A percentile compares a stretch with the other conserved stretches of the same genome.
Conservation (phyloP, 768 basidiomycete species). For the Lactarius vividus region DNA sequence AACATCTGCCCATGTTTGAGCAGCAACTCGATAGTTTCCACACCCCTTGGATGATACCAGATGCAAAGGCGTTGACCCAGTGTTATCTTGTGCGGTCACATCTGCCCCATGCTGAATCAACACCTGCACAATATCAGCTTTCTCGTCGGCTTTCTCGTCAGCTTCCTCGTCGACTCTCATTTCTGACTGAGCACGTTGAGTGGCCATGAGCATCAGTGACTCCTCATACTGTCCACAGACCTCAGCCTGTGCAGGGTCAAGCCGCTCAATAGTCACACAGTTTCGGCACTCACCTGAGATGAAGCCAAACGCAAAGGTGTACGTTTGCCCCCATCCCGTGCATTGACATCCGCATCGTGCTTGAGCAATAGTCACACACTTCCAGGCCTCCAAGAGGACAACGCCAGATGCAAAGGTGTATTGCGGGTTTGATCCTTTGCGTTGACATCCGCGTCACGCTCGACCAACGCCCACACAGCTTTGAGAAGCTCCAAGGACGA, state of each 20-base stretch:
- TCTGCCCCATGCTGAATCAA: background rate
- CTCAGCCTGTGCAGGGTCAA: background rate
- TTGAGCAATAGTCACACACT: no score
- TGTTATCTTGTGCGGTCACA: background rate
- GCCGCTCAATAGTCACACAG: background rate
- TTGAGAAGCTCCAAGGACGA: background rate
- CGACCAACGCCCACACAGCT: background rate
- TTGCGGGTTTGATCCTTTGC: background rate
- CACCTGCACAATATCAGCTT: background rate
- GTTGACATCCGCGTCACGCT: background rate
- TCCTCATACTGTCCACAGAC: background rate
- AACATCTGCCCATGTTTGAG: background rate
- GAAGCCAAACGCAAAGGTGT: background rate
- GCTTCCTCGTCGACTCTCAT: background rate
- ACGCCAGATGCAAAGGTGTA: background rate
- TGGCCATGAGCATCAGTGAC: background rate
- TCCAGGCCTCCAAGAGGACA: no score
- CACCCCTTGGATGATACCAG: background rate
- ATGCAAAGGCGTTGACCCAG: background rate
- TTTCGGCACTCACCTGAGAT: background rate
- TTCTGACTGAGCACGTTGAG: background rate
- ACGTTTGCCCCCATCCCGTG: background rate
- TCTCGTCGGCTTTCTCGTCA: background rate
- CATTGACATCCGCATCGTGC: background rate
- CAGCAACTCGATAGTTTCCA: background rate